Conservation (phyloP, 2,329 filamentous ascomycete species). For the Fusarium burgessii region DNA sequence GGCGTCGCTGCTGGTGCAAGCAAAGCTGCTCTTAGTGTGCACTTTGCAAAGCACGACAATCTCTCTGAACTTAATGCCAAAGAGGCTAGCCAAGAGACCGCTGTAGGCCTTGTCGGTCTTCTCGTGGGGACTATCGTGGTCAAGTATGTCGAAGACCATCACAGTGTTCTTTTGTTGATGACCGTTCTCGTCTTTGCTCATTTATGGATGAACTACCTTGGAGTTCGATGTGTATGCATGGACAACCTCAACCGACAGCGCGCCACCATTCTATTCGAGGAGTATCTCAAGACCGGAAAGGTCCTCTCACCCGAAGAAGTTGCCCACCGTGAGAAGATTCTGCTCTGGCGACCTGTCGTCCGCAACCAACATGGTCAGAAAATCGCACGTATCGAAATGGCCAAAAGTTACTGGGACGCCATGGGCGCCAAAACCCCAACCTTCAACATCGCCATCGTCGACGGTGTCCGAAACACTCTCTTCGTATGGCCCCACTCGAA, state of each 20-base stretch:
- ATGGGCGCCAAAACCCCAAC: conserved; percentile 35
- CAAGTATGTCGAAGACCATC: conserved; percentile 75
- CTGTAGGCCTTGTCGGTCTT: conserved; percentile 90
- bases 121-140: conserved; percentile 86
- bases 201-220: conserved; percentile 85
- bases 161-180: conserved; percentile 80
- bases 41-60: conserved; percentile 90
- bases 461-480: conserved; percentile 47
- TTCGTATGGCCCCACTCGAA: conserved; percentile 47
- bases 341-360: conserved; percentile 59
- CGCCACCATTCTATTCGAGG: conserved; percentile 79
- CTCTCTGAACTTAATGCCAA: conserved; percentile 93
- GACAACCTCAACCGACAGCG: conserved; percentile 87
- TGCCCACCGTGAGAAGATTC: conserved; percentile 71
- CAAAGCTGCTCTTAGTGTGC: conserved; percentile 90
- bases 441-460: conserved; percentile 44
- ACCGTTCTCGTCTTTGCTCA: conserved; percentile 79
- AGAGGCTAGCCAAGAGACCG: conserved; percentile 95
- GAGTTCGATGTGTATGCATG: conserved; percentile 87
- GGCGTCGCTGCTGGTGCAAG: conserved; percentile 91
- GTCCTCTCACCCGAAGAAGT: conserved; percentile 75
- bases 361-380: conserved; percentile 45
- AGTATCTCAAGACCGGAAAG: conserved; percentile 61
- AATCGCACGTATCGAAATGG: conserved; percentile 56
- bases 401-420: conserved; percentile 56